These are phyloP conservation scores for Penicillium capsulatum DNA, from an alignment of 2,329 filamentous ascomycete genomes.

Conservation along the genomic window DNA sequence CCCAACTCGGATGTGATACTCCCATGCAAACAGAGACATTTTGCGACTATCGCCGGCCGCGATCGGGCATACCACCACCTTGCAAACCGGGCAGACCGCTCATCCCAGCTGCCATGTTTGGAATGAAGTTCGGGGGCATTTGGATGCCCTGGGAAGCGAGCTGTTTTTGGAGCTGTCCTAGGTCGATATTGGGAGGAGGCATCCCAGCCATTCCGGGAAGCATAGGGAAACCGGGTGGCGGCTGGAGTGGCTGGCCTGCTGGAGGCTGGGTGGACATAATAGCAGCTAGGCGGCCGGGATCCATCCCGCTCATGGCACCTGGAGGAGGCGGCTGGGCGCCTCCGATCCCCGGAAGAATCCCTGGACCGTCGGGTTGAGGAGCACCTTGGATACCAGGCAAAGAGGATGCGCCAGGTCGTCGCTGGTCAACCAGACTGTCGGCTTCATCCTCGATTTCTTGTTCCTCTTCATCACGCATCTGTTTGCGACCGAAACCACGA, in stretches of 20 bases:
- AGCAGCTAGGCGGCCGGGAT: conserved; percentile 40
- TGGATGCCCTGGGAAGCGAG: conserved; percentile 34
- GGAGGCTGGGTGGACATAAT: conserved; percentile 47
- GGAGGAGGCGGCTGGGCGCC: conserved; percentile 39
- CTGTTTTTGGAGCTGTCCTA: conserved; percentile 38
- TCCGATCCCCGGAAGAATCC: conserved; percentile 48
- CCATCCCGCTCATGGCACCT: conserved; percentile 47
- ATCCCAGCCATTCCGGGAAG: conserved; percentile 48
- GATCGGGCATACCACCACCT: conserved; percentile 36
- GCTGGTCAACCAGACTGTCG: conserved; percentile 88
- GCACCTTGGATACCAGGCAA: conserved; percentile 53
- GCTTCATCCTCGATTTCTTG: conserved; percentile 90
- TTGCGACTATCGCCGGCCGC: conserved; percentile 53
- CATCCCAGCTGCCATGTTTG: conserved; percentile 38
- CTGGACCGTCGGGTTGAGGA: conserved; percentile 49
- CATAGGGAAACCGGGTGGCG: conserved; percentile 37
- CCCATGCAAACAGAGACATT: conserved; percentile 1
- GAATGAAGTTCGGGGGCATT: conserved; percentile 34
- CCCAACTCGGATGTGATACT: conserved; percentile 2
- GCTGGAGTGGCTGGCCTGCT: conserved; percentile 27
- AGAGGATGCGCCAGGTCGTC: conserved; percentile 61
- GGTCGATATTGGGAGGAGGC: conserved; percentile 43
- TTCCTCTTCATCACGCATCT: conserved; percentile 87
- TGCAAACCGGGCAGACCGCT: conserved; percentile 34
- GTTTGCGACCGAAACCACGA: conserved; percentile 68